phyloP scores from a whole-genome alignment of 1,284 basidiomycete genomes.

The Coniophora puteana region DNA sequence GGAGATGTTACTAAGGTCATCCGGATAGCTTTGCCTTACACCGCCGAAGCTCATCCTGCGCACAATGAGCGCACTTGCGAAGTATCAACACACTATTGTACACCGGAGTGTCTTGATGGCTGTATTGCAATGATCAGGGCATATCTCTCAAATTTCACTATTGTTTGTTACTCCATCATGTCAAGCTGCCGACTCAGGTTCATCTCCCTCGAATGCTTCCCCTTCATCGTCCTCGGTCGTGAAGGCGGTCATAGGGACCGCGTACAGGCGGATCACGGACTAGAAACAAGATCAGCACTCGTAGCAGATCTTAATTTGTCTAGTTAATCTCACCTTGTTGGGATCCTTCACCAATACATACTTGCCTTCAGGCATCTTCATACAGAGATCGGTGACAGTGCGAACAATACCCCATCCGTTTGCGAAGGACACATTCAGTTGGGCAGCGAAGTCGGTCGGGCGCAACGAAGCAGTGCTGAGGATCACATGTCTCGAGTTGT shows the following conservation, averaged over 20 bases:
- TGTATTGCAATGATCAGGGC: neutral
- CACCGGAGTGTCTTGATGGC: neutral
- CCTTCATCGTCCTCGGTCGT: constrained; percentile 61
- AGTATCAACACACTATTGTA: too few relatives aligned
- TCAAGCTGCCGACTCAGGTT: constrained; percentile 34
- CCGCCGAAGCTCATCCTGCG: neutral
- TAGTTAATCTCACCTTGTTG: constrained; percentile 67
- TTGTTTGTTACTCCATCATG: constrained; percentile 1
- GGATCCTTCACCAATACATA: constrained; percentile 96
- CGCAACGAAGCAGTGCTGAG: constrained; percentile 94
- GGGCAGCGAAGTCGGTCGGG: constrained; percentile 90
- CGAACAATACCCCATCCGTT: constrained; percentile 99
- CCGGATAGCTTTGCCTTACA: neutral
- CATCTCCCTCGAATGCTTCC: constrained; percentile 47
- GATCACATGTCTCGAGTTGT: constrained; percentile 94
- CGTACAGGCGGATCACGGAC: constrained; percentile 93
- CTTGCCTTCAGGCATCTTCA: constrained; percentile 96
- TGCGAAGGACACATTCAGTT: constrained; percentile 92
- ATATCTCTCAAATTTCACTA: neutral
- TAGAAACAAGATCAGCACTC: constrained; percentile 30
- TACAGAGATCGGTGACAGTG: constrained; percentile 86
- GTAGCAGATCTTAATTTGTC: constrained; percentile 1
- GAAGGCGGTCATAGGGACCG: constrained; percentile 87
- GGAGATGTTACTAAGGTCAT: constrained; percentile 64
- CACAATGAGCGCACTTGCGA: too few relatives aligned